These are phyloP conservation scores for Staphylotrichum tortipilum DNA, from an alignment of 495 filamentous ascomycete species.

Conservation along the genomic window DNA sequence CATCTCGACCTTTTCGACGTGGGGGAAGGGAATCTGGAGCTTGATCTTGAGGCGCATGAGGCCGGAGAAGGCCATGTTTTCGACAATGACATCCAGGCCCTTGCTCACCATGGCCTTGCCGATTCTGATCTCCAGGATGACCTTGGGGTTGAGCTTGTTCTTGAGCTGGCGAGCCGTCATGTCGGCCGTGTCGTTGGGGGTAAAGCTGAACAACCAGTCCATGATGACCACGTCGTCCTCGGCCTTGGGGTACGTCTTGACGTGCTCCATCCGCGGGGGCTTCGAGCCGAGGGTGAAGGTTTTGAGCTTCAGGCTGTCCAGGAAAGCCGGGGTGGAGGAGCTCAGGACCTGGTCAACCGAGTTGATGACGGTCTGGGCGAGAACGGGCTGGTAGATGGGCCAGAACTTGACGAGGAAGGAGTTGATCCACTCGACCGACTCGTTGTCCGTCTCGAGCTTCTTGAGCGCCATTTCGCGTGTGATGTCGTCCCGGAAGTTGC, in stretches of 20 bases:
- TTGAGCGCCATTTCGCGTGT: constrained; percentile 85
- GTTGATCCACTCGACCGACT: constrained; percentile 98
- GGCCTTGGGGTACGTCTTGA: constrained; percentile 94
- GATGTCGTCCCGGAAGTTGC: constrained; percentile 94
- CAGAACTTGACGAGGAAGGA: constrained; percentile 98
- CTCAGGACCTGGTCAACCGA: constrained; percentile 94
- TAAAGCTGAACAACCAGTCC: constrained; percentile 99
- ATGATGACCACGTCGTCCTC: constrained; percentile 93
- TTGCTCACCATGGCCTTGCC: constrained; percentile 94
- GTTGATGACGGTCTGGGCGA: constrained; percentile 83
- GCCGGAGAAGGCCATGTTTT: constrained; percentile 91
- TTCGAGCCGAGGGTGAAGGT: constrained; percentile 89
- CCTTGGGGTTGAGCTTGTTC: constrained; percentile 93
- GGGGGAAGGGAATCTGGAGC: constrained; percentile 90
- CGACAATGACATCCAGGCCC: constrained; percentile 93
- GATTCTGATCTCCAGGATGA: constrained; percentile 85
- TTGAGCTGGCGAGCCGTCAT: constrained; percentile 83
- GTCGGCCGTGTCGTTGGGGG: constrained; percentile 85
- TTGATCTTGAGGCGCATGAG: constrained; percentile 96
- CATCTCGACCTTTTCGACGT: constrained; percentile 86
- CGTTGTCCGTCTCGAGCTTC: constrained; percentile 81
- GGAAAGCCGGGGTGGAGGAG: constrained; percentile 78
- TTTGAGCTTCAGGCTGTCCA: constrained; percentile 87
- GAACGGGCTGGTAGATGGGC: constrained; percentile 93
- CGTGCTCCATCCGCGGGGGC: constrained; percentile 90